Percentiles rank a stretch among this genome's conserved stretches.
Evolutionary conservation across 1,284 basidiomycete genomes (phyloP).

Genomic region (Ustilago cynodontis): DNA sequence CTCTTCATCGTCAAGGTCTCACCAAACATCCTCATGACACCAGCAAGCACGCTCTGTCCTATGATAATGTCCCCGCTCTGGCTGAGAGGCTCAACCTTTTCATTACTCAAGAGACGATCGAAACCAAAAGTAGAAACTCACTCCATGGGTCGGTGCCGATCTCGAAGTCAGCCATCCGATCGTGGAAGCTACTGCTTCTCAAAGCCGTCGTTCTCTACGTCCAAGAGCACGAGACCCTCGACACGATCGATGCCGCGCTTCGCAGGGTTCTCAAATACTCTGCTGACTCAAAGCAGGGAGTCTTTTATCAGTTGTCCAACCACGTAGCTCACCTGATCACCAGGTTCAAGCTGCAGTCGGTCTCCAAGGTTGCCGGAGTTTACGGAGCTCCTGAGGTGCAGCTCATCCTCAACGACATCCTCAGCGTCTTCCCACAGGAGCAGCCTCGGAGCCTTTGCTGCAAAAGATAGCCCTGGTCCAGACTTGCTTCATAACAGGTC

Average conservation of each 20-base stretch:
- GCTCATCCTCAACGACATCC: slow-evolving; percentile 16
- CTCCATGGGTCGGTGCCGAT: background rate
- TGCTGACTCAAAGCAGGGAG: slow-evolving; percentile 5
- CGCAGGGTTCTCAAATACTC: background rate
- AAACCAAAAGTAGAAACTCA: background rate
- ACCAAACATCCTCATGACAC: background rate
- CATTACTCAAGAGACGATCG: background rate
- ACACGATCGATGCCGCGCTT: background rate
- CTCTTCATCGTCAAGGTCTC: background rate
- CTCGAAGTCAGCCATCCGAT: background rate
- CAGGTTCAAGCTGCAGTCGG: background rate
- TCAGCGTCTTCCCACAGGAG: slow-evolving; percentile 5
- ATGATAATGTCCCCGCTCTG: slow-evolving; percentile 12
- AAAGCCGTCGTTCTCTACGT: background rate
- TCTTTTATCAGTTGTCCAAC: slow-evolving; percentile 9
- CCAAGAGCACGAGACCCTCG: slow-evolving; percentile 1
- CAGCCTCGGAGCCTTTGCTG: background rate
- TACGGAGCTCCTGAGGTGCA: slow-evolving; percentile 6
- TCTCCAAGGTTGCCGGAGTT: background rate
- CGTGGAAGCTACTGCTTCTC: slow-evolving; percentile 3
- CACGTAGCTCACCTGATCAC: background rate
- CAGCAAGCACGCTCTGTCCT: background rate
- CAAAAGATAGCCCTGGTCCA: slow-evolving; percentile 13
- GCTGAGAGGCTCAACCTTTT: slow-evolving; percentile 9
- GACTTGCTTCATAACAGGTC: slow-evolving; percentile 11